phyloP scores from a whole-genome alignment of 495 filamentous ascomycete genomes.

The Xylaria castorea region DNA sequence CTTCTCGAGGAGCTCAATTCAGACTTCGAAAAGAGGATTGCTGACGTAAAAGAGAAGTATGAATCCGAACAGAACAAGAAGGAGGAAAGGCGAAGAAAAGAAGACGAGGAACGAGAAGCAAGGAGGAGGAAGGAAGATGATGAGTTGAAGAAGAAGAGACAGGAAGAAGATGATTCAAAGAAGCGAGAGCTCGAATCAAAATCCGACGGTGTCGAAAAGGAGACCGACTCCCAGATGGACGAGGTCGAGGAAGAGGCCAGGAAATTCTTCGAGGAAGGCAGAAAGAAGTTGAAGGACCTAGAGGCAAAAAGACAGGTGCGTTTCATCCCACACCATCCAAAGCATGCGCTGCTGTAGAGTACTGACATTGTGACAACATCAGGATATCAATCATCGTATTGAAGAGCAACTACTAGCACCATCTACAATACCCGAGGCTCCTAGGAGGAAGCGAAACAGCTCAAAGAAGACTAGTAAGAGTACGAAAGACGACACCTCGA shows the following conservation, averaged over 20 bases:
- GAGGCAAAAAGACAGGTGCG: background rate
- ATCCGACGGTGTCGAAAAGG: background rate
- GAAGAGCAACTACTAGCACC: background rate
- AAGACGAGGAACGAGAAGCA: background rate
- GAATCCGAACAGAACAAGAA: background rate
- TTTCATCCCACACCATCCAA: background rate
- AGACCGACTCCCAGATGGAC: background rate
- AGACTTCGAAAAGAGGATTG: background rate
- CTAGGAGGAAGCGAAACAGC: background rate
- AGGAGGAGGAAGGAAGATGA: background rate
- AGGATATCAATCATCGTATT: background rate
- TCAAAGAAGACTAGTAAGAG: background rate
- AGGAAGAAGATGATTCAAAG: background rate
- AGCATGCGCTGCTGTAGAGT: background rate
- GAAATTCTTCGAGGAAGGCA: background rate
- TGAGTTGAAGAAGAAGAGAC: background rate
- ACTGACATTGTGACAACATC: background rate
- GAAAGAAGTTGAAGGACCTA: background rate
- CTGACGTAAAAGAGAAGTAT: background rate
- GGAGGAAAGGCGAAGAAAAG: background rate
- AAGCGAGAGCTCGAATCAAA: background rate
- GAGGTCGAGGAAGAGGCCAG: background rate
- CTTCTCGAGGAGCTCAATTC: background rate
- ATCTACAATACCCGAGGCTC: background rate
- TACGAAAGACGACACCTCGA: background rate